Conservation (phyloP, 495 filamentous ascomycete genomes). For the Cercophora scortea region DNA sequence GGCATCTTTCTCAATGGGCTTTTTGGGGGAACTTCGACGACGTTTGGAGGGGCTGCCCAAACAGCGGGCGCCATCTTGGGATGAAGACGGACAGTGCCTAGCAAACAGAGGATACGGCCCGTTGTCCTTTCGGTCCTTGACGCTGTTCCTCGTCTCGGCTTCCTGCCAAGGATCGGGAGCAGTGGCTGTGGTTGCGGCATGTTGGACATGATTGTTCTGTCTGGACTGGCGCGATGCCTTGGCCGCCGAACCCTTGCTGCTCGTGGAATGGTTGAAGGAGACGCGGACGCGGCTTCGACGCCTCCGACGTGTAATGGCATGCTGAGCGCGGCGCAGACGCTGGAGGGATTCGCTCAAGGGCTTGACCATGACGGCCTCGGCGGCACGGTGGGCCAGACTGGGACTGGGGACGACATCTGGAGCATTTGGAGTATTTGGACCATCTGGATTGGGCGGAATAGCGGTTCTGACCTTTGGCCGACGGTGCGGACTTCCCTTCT, state of each 20-base stretch:
- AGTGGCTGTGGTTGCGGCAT: background rate
- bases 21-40: background rate
- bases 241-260: slow-evolving; percentile 3
- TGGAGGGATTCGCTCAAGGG: slow-evolving; percentile 23
- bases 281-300: slow-evolving; percentile 17
- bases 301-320: slow-evolving; percentile 11
- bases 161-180: slow-evolving; percentile 1
- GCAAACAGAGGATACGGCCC: slow-evolving; percentile 2
- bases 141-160: background rate
- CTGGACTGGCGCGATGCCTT: slow-evolving; percentile 3
- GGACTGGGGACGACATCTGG: slow-evolving; percentile 5
- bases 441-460: slow-evolving; percentile 16
- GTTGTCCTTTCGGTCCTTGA: slow-evolving; percentile 1
- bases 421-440: background rate
- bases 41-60: slow-evolving; percentile 10
- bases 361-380: slow-evolving; percentile 25
- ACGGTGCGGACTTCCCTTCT: slow-evolving; percentile 38
- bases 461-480: slow-evolving; percentile 28
- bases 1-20: background rate
- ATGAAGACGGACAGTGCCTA: background rate
- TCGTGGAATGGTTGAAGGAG: slow-evolving; percentile 13
- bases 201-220: background rate
- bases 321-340: slow-evolving; percentile 22
- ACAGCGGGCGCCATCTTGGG: slow-evolving; percentile 8
- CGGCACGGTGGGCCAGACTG: slow-evolving; percentile 23